A percentile compares a stretch with the other conserved stretches of the same genome.
These are phyloP conservation scores for Hypoxylon sp. DNA, from an alignment of 2,329 filamentous ascomycete genomes.

Conservation along the genomic window DNA sequence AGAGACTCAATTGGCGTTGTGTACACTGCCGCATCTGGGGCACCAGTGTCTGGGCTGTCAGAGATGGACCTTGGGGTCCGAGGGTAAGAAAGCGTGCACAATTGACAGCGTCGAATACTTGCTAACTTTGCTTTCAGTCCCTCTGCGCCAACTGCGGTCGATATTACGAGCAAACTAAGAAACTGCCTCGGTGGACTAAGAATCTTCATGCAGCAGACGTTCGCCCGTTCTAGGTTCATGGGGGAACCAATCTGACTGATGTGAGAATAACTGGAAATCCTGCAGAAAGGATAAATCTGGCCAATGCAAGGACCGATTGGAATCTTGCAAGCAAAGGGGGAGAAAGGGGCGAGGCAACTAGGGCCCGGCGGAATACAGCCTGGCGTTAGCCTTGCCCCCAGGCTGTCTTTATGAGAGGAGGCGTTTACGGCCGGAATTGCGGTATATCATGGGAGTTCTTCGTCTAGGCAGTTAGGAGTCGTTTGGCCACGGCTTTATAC, in stretches of 20 bases:
- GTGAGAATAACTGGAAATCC: no score
- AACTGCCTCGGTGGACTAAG: conserved; percentile 81
- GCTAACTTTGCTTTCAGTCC: conserved; percentile 64
- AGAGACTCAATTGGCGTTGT: conserved; percentile 88
- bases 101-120: conserved; percentile 9
- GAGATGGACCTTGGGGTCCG: conserved; percentile 87
- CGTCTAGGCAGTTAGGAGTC: conserved; percentile 33
- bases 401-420: conserved; percentile 24
- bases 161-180: conserved; percentile 87
- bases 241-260: background rate
- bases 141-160: conserved; percentile 95
- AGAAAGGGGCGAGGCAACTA: background rate
- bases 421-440: conserved; percentile 35
- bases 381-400: background rate
- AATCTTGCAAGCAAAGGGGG: background rate
- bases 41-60: conserved; percentile 91
- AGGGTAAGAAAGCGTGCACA: conserved; percentile 70
- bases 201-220: conserved; percentile 68
- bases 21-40: conserved; percentile 90
- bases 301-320: background rate
- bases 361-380: background rate
- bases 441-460: conserved; percentile 33
- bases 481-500: conserved; percentile 38
- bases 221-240: conserved; percentile 43
- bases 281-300: no score